Conservation (phyloP, 2,329 filamentous ascomycete genomes). For the Pseudocercospora vitis region DNA sequence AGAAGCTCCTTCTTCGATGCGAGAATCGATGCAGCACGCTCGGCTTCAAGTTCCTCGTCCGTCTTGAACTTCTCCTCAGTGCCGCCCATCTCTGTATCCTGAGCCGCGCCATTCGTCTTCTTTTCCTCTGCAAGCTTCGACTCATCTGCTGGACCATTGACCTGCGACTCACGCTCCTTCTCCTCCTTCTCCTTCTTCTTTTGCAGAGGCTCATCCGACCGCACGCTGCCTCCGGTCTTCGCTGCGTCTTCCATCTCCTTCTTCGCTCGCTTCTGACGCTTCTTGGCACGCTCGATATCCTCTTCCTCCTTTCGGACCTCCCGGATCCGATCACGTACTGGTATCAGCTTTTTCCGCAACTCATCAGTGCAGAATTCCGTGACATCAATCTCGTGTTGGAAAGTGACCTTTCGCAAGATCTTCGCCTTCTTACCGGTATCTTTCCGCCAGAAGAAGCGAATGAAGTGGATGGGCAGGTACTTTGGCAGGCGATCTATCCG, state of each 20-base stretch:
- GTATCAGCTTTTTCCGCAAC: conserved; percentile 76
- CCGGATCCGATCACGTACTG: conserved; percentile 93
- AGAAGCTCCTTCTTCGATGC: conserved; percentile 86
- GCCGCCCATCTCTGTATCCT: conserved; percentile 72
- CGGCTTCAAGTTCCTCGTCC: conserved; percentile 86
- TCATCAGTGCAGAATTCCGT: conserved; percentile 95
- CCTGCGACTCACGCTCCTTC: conserved; percentile 46
- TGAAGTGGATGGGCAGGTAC: conserved; percentile 94
- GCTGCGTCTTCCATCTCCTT: conserved; percentile 55
- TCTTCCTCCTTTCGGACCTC: conserved; percentile 94
- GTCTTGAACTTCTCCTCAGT: conserved; percentile 88
- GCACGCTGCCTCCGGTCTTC: conserved; percentile 36
- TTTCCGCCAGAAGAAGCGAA: conserved; percentile 96
- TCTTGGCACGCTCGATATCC: conserved; percentile 86
- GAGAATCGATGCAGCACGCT: conserved; percentile 72
- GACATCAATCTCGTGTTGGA: conserved; percentile 87
- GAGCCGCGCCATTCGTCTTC: conserved; percentile 52
- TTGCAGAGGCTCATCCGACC: conserved; percentile 66
- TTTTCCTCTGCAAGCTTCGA: conserved; percentile 52
- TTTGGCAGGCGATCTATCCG: conserved; percentile 87
- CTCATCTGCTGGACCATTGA: conserved; percentile 37
- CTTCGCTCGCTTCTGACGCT: conserved; percentile 76
- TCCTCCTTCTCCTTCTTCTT: conserved; percentile 81
- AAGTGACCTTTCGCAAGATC: conserved; percentile 98
- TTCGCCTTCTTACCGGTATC: conserved; percentile 98